phyloP scores from a whole-genome alignment of 768 basidiomycete species.

The Naganishia vaughanmartiniae region DNA sequence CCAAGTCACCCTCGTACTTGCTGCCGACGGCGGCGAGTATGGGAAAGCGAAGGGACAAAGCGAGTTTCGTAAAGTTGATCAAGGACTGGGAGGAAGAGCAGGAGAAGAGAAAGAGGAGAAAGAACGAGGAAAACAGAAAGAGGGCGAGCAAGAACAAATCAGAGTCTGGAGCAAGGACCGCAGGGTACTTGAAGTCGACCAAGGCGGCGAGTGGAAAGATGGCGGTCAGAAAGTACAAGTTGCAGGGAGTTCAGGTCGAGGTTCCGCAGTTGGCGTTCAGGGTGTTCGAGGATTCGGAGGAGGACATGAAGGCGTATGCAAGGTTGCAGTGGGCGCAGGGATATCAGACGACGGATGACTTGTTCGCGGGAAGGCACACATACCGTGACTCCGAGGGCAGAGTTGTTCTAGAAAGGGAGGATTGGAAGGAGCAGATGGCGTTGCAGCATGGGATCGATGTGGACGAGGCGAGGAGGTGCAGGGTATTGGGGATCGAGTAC shows the following conservation, averaged over 20 bases:
- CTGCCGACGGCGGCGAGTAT: conserved; percentile 2
- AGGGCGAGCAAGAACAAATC: background rate
- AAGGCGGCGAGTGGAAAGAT: background rate
- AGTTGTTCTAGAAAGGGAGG: background rate
- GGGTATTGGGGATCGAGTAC: background rate
- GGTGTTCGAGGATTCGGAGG: background rate
- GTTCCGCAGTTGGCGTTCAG: background rate
- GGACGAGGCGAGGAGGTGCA: background rate
- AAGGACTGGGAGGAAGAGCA: background rate
- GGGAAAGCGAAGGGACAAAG: background rate
- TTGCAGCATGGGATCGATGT: background rate
- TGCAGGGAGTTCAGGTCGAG: background rate
- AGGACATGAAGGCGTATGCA: background rate
- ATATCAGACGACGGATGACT: background rate
- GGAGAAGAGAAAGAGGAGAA: background rate
- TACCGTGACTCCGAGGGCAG: background rate
- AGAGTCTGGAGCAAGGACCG: background rate
- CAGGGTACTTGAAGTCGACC: conserved; percentile 8
- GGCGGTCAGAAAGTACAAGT: background rate
- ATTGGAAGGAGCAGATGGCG: conserved; percentile 7
- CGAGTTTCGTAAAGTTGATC: background rate
- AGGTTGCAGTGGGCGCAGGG: background rate
- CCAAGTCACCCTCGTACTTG: conserved; percentile 11
- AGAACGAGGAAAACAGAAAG: background rate
- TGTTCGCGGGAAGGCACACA: conserved; percentile 4